These are phyloP conservation scores for Sisymbrium altissimum DNA, from an alignment of 345 rosid species.

Conservation along the genomic window DNA sequence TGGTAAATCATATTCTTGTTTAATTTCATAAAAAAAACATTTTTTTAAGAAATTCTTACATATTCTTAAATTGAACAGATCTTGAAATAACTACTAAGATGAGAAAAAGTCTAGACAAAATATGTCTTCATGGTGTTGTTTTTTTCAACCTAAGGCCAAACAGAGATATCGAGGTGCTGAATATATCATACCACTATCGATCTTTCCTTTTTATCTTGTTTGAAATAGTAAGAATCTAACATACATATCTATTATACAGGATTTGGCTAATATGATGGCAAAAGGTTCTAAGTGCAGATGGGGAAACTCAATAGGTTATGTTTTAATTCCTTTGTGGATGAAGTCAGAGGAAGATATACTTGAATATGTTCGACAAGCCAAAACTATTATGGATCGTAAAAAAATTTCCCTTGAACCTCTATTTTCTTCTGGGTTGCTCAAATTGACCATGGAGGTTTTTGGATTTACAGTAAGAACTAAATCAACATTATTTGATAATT, in stretches of 20 bases:
- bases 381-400: conserved; percentile 42
- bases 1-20: conserved; percentile 30
- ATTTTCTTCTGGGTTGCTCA: conserved; percentile 31
- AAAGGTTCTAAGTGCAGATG: conserved; percentile 37
- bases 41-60: no score
- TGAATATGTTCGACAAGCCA: conserved; percentile 43
- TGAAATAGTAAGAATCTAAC: neutral
- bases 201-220: neutral
- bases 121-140: conserved; percentile 37
- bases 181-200: conserved; percentile 42
- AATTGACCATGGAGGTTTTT: conserved; percentile 23
- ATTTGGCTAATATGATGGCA: conserved; percentile 45
- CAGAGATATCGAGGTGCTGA: conserved; percentile 47
- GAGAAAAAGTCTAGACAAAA: conserved; percentile 15
- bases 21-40: neutral
- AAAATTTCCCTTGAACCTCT: conserved; percentile 51
- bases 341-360: conserved; percentile 35
- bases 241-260: conserved; percentile 9
- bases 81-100: no score
- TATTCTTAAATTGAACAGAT: neutral
- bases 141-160: conserved; percentile 48
- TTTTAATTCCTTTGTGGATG: conserved; percentile 43
- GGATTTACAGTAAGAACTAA: conserved; percentile 32
- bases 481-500: neutral
- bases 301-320: conserved; percentile 53